Percentiles rank a stretch among this genome's conserved stretches.
phyloP scores from a whole-genome alignment of 805 yeast genomes.

The Ogataea degrootiae region DNA sequence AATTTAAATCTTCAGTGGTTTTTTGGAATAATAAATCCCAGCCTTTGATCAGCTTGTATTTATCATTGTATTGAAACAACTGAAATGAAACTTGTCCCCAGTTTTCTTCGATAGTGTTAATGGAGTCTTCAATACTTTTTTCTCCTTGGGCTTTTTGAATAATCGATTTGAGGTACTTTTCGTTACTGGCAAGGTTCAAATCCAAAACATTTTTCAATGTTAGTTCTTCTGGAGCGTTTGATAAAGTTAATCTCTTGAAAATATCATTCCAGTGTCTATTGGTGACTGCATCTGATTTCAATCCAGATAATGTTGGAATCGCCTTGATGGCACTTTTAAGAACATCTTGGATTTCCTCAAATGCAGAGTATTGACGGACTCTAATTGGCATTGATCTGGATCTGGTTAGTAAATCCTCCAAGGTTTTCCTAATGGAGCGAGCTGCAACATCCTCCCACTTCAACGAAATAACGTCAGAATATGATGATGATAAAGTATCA shows the following conservation, averaged over 20 bases:
- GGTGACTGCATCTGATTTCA: conserved; percentile 54
- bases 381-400: conserved; percentile 52
- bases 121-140: conserved; percentile 52
- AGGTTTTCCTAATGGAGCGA: conserved; percentile 36
- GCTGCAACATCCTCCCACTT: conserved; percentile 50
- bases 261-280: conserved; percentile 63
- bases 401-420: conserved; percentile 46
- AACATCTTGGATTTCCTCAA: conserved; percentile 47
- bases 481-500: conserved; percentile 42
- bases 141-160: conserved; percentile 71
- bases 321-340: conserved; percentile 39
- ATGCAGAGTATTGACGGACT: conserved; percentile 65
- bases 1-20: conserved; percentile 55
- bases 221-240: conserved; percentile 23
- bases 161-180: conserved; percentile 40
- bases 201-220: conserved; percentile 60
- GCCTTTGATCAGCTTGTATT: conserved; percentile 53
- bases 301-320: conserved; percentile 35
- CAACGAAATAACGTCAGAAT: conserved; percentile 37
- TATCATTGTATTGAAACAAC: conserved; percentile 46
- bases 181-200: conserved; percentile 45
- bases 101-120: conserved; percentile 42
- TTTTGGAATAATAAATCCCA: conserved; percentile 63
- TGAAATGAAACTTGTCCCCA: conserved; percentile 58
- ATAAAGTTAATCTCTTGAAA: conserved; percentile 27